These are phyloP conservation scores for Epichloe gansuensis DNA, from an alignment of 2,329 filamentous ascomycete species.

Conservation along the genomic window DNA sequence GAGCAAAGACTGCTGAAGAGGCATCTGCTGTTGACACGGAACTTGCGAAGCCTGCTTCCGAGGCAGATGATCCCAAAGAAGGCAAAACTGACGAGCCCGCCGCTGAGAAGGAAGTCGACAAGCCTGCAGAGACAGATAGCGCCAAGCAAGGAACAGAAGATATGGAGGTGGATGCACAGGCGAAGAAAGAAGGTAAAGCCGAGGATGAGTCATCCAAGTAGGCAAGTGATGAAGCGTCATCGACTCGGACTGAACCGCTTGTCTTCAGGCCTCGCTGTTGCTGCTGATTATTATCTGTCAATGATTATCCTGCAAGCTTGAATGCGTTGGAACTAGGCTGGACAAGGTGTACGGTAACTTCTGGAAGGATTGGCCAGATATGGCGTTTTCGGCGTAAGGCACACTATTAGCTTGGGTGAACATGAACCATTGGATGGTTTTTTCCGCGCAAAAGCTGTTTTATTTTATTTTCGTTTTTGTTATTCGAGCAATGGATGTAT, in stretches of 20 bases:
- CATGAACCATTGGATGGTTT: slow-evolving; percentile 1
- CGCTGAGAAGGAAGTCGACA: slow-evolving; percentile 12
- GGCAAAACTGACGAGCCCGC: slow-evolving; percentile 10
- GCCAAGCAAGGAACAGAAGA: slow-evolving; percentile 15
- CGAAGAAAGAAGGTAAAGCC: slow-evolving; percentile 15
- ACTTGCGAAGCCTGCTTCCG: slow-evolving; percentile 5
- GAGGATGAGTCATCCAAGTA: slow-evolving; percentile 13
- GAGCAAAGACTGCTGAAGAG: slow-evolving; percentile 17
- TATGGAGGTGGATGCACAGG: slow-evolving; percentile 24
- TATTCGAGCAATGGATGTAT: not conserved
- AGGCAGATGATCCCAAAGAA: slow-evolving; percentile 8
- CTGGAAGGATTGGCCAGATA: slow-evolving; percentile 3
- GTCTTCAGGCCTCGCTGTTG: not conserved
- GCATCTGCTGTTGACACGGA: slow-evolving; percentile 11
- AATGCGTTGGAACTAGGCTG: not conserved
- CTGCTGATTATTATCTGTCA: not conserved
- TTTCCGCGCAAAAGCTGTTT: not conserved
- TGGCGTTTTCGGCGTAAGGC: slow-evolving; percentile 10
- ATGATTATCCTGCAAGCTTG: not conserved
- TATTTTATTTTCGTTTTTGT: not conserved
- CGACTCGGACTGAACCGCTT: not conserved
- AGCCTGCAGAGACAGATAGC: slow-evolving; percentile 10
- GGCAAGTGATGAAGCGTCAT: slow-evolving; percentile 10
- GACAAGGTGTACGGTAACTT: slow-evolving; percentile 2
- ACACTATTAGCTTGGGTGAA: slow-evolving; percentile 1